Evolutionary conservation across 2,329 filamentous ascomycete species (phyloP), one percentile per base, ranked within the genome.

Genomic region (Fusarium coffeatum): DNA sequence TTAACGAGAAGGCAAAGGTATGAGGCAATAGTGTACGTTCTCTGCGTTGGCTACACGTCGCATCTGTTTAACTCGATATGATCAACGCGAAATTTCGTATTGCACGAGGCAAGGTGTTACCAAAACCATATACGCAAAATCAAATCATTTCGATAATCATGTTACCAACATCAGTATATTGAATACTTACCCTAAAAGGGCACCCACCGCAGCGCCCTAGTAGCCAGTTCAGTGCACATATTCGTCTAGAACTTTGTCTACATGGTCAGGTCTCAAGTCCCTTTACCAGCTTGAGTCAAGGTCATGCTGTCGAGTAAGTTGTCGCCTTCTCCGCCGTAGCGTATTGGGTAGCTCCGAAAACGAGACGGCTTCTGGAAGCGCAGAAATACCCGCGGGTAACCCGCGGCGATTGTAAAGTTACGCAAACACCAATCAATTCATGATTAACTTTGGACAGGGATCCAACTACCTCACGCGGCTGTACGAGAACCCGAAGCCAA

Each of bases 261-360:
- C 93, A 97, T 80, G 93, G 93, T 76, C 97, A 95, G 79, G 90
- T 95, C 72, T 92, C 89, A 64, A 89, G 90, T 1, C 90, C 93
- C 10, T 84, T 97, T 34, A 91, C 95, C 85, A 91, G 90, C 68
- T 79, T 92, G 10, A 84, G 88, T 16, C 73, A 79, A 45, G 65
- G 57, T 4, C 56, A 59, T 15, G 71, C 59, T 23, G 60, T 60
- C 2, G 58, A 65, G 18, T 48, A 70, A 25, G 90, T 90, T 12
- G 79, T 97, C 22, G 92, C 93, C 2, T 81, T 97, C 43, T 91
- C 88, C 75, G 84, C 96, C 34, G 86, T 90, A 23, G 92, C 92
- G 93, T 6, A 82, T 3, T 37, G 16, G 34, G 34, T 37, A 37
- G 9, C 18, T 80, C 97, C 59, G 89, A 85, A 68, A 88, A 97